Base-by-base conservation (phyloP, 2,329 filamentous ascomycete species). In the Xylariomycetidae sp. region DNA sequence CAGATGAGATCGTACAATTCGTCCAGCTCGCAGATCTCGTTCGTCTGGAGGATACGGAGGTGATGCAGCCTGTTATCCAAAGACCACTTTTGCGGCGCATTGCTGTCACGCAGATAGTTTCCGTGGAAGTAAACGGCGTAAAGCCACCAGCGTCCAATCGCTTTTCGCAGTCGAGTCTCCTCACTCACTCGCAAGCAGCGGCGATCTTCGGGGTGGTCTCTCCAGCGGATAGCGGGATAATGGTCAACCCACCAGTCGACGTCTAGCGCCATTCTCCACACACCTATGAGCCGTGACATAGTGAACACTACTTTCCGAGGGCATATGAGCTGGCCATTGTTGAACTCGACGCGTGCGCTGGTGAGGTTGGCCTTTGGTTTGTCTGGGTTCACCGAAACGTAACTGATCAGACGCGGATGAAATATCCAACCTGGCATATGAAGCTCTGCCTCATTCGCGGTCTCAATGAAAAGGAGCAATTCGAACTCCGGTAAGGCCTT, bases 81-180 rank as follows among this genome's bases (percentile, higher is more conserved):
- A 2, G 40, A 23, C 42, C 50, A 56, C 20, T 30, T 44, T 25
- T 38, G 46, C 1, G 46, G 45, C 14, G 17, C 22, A 15, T 34
- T 38, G 3, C 36, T 37, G 26, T 44, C 33, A 16, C 57, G 52
- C 8, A 56, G 61, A 22, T 57, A 53, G 19, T 64, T 62, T 9
- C 64, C 64, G 29, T 77, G 71, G 38, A 75, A 75, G 39, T 71
- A 67, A 20, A 63, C 62, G 6, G 69, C 61, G 41, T 70, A 77
- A 4, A 72, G 58, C 70, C 72, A 74, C 72, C 72, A 77, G 19
- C 61, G 55, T 31, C 72, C 73, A 18, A 77, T 50, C 1, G 69
- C 72, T 40, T 63, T 61, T 5, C 73, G 65, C 31, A 75, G 59
- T 30, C 70, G 63, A n/a, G 51, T 42, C 17, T 58, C 58, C 45